phyloP scores from a whole-genome alignment of 805 yeast species.

The Schizosaccharomyces pombe region ASM294v3 CU329670.1:306001-306500 shows the following conservation, averaged over 20 bases:
- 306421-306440: not conserved
- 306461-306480: conserved; percentile 48
- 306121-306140: conserved; percentile 97
- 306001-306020: no score
- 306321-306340: conserved; percentile 88
- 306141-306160: conserved; percentile 62
- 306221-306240: no score
- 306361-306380: conserved; percentile 96
- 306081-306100: conserved; percentile 55
- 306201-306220: conserved; percentile 45
- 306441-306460: not conserved
- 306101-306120: conserved; percentile 90
- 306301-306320: conserved; percentile 33
- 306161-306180: conserved; percentile 91
- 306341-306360: conserved; percentile 87
- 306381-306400: conserved; percentile 89
- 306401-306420: conserved; percentile 77
- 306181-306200: conserved; percentile 84
- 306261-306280: no score
- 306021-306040: no score
- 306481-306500: conserved; percentile 95
- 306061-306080: not conserved
- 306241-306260: no score
- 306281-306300: not conserved
- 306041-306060: not conserved